A percentile compares a stretch with the other conserved stretches of the same genome.
Evolutionary conservation across 306 rosid species (phyloP).

Genomic region (Cucurbita maxima): DNA sequence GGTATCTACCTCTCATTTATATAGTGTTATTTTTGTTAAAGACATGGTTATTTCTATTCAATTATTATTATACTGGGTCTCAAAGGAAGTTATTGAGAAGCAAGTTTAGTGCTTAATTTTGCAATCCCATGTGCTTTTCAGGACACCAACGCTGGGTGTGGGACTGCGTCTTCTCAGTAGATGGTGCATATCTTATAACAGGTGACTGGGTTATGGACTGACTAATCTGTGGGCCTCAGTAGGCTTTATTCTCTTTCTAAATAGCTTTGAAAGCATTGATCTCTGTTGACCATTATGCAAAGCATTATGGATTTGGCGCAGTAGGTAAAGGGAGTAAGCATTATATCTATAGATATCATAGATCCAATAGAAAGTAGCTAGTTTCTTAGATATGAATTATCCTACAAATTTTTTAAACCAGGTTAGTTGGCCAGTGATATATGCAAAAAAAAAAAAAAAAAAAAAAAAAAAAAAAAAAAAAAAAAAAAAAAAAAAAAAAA

Average conservation of each 20-base stretch:
- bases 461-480: not conserved
- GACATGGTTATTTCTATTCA: not conserved
- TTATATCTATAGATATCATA: not conserved
- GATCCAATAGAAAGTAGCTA: not conserved
- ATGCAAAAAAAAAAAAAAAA: not conserved
- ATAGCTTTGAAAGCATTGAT: not conserved
- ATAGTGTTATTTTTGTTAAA: not conserved
- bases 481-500: not conserved
- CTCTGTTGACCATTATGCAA: not conserved
- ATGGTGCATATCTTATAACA: constrained; percentile 95
- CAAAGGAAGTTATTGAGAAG: not conserved
- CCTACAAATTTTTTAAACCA: not conserved
- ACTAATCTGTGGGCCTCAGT: not conserved
- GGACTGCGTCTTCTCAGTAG: constrained; percentile 99
- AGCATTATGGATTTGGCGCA: not conserved
- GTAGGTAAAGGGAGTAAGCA: not conserved
- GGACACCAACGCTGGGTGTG: constrained; percentile 98
- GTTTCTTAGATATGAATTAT: not conserved
- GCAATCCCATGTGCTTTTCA: constrained; percentile 19
- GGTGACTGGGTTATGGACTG: constrained; percentile 29
- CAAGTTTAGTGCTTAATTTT: constrained; percentile 8
- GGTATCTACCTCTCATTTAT: constrained; percentile 29
- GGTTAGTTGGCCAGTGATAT: too few species aligned
- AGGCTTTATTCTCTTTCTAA: not conserved
- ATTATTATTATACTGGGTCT: not conserved